Base-by-base conservation (phyloP, 345 rosid species). In the Physaria fendleri region DNA sequence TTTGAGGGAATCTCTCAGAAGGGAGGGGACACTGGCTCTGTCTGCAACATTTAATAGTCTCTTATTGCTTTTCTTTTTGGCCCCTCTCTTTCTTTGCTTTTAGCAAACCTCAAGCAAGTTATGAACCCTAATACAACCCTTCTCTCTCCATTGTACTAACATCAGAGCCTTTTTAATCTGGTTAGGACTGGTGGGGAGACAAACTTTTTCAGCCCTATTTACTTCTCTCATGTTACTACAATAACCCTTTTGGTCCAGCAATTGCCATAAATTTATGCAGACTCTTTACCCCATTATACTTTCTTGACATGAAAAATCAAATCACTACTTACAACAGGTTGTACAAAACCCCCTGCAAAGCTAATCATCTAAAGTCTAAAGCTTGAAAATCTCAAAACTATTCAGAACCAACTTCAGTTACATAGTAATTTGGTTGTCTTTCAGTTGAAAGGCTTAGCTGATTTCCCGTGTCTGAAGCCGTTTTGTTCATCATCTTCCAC, bases 401-500 rank as follows among this genome's bases (percentile, higher is more conserved):
- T 25, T 61, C 47, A 45, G 60, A 55, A 55, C 5, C 28, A 44
- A 34, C 34, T 35, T 62, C 27, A 22, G 20, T 37, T 21, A 34
- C 34, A 22, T 6, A 35, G 33, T 51, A 14, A 15, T 51, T 40
- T 24, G 38, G 45, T 34, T 64, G 62, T 33, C 45, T 14, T 38
- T 38, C 41, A 38, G 57, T 29, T n/a, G 51, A 29, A 10, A 68
- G 47, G 29, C 37, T 40, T 32, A 34, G 60, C 56, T 20, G 28
- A 40, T 50, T 50, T 22, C 54, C 12, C 1, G 16, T 16, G 13
- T 34, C 29, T 5, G 7, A 21, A 24, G 49, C 10, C 24, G 32
- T 6, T 62, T 69, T 62, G 51, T 47, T 30, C 37, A 69, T 38
- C 2, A 44, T 74, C 72, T 76, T 85, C 96, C 92, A 88, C 66